Conservation (phyloP, 495 filamentous ascomycete genomes). For the Penicillium subrubescens region DNA sequence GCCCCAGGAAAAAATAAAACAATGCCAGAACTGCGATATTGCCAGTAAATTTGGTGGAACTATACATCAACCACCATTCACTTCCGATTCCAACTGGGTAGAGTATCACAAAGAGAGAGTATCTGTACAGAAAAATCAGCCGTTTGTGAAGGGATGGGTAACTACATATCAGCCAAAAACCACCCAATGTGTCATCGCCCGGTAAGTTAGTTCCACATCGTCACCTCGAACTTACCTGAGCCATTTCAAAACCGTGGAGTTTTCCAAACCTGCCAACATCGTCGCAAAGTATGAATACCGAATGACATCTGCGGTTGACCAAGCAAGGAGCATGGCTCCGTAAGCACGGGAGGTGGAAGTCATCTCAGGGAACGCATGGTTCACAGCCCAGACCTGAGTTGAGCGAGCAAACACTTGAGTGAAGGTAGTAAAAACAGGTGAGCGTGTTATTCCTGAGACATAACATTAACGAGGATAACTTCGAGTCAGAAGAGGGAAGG, state of each 20-base stretch:
- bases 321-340: slow-evolving; percentile 53
- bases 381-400: slow-evolving; percentile 57
- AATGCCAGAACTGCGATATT: slow-evolving; percentile 25
- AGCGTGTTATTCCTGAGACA: slow-evolving; percentile 48
- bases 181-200: background rate
- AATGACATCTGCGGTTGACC: slow-evolving; percentile 52
- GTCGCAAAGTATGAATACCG: slow-evolving; percentile 57
- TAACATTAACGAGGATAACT: slow-evolving; percentile 3
- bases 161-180: background rate
- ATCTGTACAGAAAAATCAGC: slow-evolving; percentile 28
- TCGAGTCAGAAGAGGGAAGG: background rate
- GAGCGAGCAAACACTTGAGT: slow-evolving; percentile 56
- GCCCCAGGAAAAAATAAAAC: slow-evolving; percentile 52
- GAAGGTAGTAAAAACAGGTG: slow-evolving; percentile 54
- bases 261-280: slow-evolving; percentile 24
- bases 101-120: slow-evolving; percentile 54
- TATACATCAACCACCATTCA: slow-evolving; percentile 53
- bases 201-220: background rate
- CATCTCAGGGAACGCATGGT: slow-evolving; percentile 40
- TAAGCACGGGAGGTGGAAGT: slow-evolving; percentile 40
- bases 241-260: slow-evolving; percentile 45
- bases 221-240: slow-evolving; percentile 30
- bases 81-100: slow-evolving; percentile 57
- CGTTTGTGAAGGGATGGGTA: background rate
- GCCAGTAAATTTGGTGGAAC: slow-evolving; percentile 30